A percentile compares a stretch with the other conserved stretches of the same genome.
Evolutionary conservation across 202 grass and related monocot species (phyloP).

Genomic region (Digitaria exilis): DNA sequence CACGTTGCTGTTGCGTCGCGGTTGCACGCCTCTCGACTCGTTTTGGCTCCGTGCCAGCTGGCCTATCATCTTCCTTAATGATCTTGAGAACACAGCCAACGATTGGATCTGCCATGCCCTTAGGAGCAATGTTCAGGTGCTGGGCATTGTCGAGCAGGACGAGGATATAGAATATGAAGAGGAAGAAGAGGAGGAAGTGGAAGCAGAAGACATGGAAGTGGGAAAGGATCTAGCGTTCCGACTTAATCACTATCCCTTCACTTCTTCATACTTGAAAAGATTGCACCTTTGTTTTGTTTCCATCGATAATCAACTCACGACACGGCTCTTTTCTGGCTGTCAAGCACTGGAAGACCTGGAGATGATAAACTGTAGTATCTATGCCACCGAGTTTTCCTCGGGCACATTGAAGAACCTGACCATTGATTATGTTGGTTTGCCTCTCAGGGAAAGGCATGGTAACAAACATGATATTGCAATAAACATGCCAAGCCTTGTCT

Average conservation of each 20-base stretch:
- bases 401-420: constrained; percentile 10
- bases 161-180: too few species aligned
- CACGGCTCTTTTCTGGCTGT: constrained; percentile 11
- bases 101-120: constrained; percentile 28
- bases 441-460: too few species aligned
- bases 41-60: background rate
- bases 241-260: constrained; percentile 6
- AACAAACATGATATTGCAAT: constrained; percentile 2
- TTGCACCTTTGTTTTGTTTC: constrained; percentile 4
- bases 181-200: too few species aligned
- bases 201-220: too few species aligned
- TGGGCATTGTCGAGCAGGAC: background rate
- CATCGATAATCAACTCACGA: background rate
- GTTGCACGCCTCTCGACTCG: background rate
- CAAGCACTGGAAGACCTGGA: constrained; percentile 29
- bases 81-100: background rate
- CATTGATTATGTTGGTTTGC: background rate
- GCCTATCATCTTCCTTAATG: background rate
- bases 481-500: constrained; percentile 28
- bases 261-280: constrained; percentile 27
- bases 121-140: background rate
- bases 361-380: background rate
- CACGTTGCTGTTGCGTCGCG: background rate
- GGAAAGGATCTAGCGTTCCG: too few species aligned
- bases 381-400: background rate